These are phyloP conservation scores for Cytospora piceae DNA, from an alignment of 2,329 filamentous ascomycete genomes.

Conservation along the genomic window DNA sequence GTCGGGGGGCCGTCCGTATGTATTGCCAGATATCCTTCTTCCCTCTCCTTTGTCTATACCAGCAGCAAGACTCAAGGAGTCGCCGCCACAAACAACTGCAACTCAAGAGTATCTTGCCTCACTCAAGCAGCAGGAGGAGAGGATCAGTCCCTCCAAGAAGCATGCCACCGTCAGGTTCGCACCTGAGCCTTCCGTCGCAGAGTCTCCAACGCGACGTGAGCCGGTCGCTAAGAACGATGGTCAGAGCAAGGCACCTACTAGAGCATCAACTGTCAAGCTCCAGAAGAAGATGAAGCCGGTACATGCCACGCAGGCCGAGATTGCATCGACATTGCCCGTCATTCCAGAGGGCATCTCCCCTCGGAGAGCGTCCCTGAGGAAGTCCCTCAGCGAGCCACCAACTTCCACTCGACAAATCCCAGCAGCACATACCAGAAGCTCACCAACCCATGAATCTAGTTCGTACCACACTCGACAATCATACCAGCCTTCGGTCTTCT, in stretches of 20 bases:
- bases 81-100: slow-evolving; percentile 35
- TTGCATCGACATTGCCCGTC: slow-evolving; percentile 49
- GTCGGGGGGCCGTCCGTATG: slow-evolving; percentile 57
- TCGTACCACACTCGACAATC: slow-evolving; percentile 48
- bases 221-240: slow-evolving; percentile 23
- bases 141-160: slow-evolving; percentile 34
- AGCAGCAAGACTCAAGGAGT: slow-evolving; percentile 35
- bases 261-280: slow-evolving; percentile 53
- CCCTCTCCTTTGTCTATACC: slow-evolving; percentile 35
- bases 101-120: slow-evolving; percentile 42
- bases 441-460: slow-evolving; percentile 49
- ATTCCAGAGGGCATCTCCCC: slow-evolving; percentile 57
- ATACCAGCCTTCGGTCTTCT: slow-evolving; percentile 59
- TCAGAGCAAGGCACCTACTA: slow-evolving; percentile 24
- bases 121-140: slow-evolving; percentile 46
- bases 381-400: slow-evolving; percentile 36
- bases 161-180: slow-evolving; percentile 25
- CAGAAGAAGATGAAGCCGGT: slow-evolving; percentile 47
- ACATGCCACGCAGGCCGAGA: slow-evolving; percentile 39
- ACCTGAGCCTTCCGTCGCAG: slow-evolving; percentile 23
- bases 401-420: slow-evolving; percentile 13
- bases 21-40: slow-evolving; percentile 41
- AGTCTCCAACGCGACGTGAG: slow-evolving; percentile 19
- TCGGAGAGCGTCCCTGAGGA: slow-evolving; percentile 45
- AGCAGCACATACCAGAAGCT: slow-evolving; percentile 41